Conservation (phyloP, 306 rosid species). For the Neltuma alba region DNA sequence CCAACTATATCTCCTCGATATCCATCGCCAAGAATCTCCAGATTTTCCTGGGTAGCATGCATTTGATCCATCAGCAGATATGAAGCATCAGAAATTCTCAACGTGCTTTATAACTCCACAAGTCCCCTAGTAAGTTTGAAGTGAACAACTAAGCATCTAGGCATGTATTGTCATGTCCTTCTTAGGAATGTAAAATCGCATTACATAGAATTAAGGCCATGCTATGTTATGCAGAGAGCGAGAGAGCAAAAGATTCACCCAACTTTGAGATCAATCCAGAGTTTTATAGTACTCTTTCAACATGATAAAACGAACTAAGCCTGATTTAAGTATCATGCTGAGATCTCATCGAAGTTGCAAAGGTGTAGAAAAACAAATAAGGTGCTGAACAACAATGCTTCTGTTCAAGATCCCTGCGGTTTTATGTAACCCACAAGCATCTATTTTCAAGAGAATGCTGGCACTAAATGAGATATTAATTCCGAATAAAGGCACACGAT, state of each 20-base stretch:
- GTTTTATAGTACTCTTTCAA: conserved; percentile 7
- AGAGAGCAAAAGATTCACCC: not conserved
- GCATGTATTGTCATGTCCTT: not conserved
- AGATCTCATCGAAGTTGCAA: not conserved
- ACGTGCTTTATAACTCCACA: conserved; percentile 3
- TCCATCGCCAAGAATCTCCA: conserved; percentile 79
- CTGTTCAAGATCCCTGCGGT: not conserved
- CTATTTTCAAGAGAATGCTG: not conserved
- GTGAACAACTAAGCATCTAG: conserved; percentile 1
- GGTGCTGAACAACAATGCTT: not conserved
- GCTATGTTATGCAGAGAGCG: not conserved
- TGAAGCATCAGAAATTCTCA: conserved; percentile 7
- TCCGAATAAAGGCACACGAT: conserved; percentile 17
- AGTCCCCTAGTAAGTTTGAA: not conserved
- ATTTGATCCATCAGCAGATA: conserved; percentile 34
- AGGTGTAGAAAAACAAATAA: not conserved
- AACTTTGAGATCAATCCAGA: not conserved
- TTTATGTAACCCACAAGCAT: not conserved
- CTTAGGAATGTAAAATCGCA: not conserved
- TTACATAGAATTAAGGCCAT: not conserved
- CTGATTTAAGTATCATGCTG: not conserved
- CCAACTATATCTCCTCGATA: conserved; percentile 87
- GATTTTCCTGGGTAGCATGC: conserved; percentile 65
- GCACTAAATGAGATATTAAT: not conserved
- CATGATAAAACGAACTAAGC: conserved; percentile 5